Evolutionary conservation across 306 rosid genomes (phyloP).

Genomic region (Nissolia schottii): DNA sequence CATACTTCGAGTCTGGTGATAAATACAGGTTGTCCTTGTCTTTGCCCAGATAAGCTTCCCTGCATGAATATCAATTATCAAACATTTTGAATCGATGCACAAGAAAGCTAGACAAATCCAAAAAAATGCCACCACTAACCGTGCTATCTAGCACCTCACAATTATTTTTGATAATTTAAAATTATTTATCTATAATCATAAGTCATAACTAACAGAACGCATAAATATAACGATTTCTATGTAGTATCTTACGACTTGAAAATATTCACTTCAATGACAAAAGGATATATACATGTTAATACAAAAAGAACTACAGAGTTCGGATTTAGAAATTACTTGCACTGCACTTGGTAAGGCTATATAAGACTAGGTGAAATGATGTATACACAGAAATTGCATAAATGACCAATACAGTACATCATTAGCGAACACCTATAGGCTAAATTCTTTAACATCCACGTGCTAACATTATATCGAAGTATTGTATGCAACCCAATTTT

Average conservation of each 20-base stretch:
- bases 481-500: too few relatives aligned
- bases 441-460: too few relatives aligned
- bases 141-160: neutral
- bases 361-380: neutral
- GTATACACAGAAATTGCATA: neutral
- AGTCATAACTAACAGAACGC: neutral
- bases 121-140: constrained; percentile 3
- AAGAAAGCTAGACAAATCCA: constrained; percentile 19
- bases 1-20: constrained; percentile 92
- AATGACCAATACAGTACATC: neutral
- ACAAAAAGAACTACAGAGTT: neutral
- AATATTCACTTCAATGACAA: neutral
- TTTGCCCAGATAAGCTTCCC: constrained; percentile 96
- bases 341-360: neutral
- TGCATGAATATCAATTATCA: constrained; percentile 40
- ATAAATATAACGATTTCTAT: neutral
- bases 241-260: neutral
- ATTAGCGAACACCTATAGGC: too few relatives aligned
- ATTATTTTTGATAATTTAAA: neutral
- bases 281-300: neutral
- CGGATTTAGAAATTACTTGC: neutral
- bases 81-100: constrained; percentile 25
- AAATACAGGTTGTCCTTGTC: constrained; percentile 94
- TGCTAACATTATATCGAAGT: too few relatives aligned
- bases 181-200: neutral